Conservation (phyloP, 2,329 filamentous ascomycete genomes). For the Pseudogymnoascus sp. region DNA sequence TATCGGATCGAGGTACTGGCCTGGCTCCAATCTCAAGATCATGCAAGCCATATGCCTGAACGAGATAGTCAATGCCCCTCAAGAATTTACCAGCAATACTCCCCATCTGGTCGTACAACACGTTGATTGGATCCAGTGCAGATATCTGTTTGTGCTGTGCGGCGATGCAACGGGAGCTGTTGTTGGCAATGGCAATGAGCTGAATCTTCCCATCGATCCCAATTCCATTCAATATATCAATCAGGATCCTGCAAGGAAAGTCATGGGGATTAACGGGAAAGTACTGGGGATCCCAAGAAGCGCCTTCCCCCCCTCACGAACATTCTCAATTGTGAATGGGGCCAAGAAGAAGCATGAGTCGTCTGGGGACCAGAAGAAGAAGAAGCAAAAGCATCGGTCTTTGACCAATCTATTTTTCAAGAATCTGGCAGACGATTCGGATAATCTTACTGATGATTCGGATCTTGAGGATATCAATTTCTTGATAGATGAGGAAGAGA, state of each 20-base stretch:
- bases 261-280: slow-evolving; percentile 18
- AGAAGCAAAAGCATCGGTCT: slow-evolving; percentile 15
- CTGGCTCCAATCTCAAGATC: slow-evolving; percentile 56
- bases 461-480: slow-evolving; percentile 7
- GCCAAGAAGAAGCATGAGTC: background rate
- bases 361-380: slow-evolving; percentile 5
- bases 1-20: slow-evolving; percentile 41
- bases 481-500: background rate
- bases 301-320: slow-evolving; percentile 18
- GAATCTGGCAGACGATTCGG: background rate
- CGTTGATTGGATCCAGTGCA: slow-evolving; percentile 81
- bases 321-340: background rate
- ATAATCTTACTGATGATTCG: slow-evolving; percentile 3
- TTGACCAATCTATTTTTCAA: background rate
- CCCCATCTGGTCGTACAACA: slow-evolving; percentile 67
- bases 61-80: slow-evolving; percentile 71
- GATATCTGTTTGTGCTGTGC: slow-evolving; percentile 65
- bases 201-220: background rate
- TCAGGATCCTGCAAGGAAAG: slow-evolving; percentile 15
- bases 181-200: background rate
- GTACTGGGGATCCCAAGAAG: slow-evolving; percentile 6
- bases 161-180: background rate
- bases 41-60: slow-evolving; percentile 61
- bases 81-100: slow-evolving; percentile 43
- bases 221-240: slow-evolving; percentile 8